Evolutionary conservation across 2,329 filamentous ascomycete species (phyloP).

Genomic region (Microdochium trichocladiopsis): DNA sequence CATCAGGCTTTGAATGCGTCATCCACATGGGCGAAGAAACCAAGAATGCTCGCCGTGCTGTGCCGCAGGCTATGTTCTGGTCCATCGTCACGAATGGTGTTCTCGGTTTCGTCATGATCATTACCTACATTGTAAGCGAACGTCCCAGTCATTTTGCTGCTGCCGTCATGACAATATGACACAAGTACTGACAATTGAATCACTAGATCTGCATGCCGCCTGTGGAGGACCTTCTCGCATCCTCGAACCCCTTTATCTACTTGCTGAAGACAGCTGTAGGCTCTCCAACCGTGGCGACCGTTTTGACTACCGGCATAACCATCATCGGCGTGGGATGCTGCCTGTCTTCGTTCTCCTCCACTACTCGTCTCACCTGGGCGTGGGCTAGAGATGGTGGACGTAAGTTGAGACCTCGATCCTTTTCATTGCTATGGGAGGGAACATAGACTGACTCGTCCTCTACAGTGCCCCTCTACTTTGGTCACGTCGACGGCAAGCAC

Average conservation of each 20-base stretch:
- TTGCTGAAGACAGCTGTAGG: slow-evolving; percentile 1
- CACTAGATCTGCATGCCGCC: slow-evolving; percentile 5
- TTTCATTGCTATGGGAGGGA: not conserved
- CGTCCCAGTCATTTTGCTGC: not conserved
- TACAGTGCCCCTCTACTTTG: slow-evolving; percentile 2
- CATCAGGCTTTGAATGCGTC: slow-evolving; percentile 3
- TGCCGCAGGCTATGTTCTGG: slow-evolving; percentile 5
- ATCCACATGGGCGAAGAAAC: slow-evolving; percentile 8
- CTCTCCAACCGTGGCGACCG: slow-evolving; percentile 1
- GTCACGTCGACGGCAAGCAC: slow-evolving; percentile 4
- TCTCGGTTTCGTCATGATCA: slow-evolving; percentile 4
- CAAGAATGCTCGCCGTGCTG: slow-evolving; percentile 5
- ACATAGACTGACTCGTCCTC: not conserved
- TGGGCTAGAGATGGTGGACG: slow-evolving; percentile 5
- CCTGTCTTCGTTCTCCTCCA: slow-evolving; percentile 3
- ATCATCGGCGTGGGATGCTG: not conserved
- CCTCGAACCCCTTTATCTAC: slow-evolving; percentile 3
- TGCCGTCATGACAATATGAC: not conserved
- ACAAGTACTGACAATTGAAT: not conserved
- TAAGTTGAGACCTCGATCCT: not conserved
- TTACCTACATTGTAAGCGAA: not conserved
- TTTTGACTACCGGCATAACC: not conserved
- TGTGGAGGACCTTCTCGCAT: slow-evolving; percentile 1
- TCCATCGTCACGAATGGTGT: slow-evolving; percentile 3
- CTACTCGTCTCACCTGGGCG: slow-evolving; percentile 5